Conservation (phyloP, 768 basidiomycete genomes). For the Jaapia argillacea region DNA sequence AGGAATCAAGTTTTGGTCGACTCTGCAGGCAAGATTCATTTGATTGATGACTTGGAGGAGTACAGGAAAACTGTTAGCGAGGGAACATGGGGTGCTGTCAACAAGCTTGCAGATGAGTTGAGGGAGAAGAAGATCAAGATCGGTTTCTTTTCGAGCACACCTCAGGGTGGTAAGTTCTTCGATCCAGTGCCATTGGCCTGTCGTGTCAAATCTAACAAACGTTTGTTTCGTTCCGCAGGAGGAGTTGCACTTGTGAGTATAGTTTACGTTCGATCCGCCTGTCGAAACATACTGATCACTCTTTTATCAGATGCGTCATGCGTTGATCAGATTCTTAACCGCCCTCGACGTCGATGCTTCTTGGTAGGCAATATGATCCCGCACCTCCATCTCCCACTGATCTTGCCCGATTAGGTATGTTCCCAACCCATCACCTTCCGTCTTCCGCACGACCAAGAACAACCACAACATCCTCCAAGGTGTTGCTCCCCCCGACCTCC, state of each 20-base stretch:
- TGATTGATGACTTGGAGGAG: conserved; percentile 74
- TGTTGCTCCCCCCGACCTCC: conserved; percentile 69
- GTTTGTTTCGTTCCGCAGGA: too few relatives aligned
- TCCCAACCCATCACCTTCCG: conserved; percentile 78
- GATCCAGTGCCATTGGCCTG: neutral
- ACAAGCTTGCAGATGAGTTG: conserved; percentile 75
- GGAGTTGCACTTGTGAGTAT: conserved; percentile 82
- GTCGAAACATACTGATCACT: conserved; percentile 15
- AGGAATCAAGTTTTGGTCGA: conserved; percentile 87
- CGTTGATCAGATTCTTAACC: conserved; percentile 77
- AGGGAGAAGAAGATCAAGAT: conserved; percentile 83
- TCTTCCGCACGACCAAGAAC: conserved; percentile 93
- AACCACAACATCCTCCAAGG: conserved; percentile 95
- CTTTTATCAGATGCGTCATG: conserved; percentile 74
- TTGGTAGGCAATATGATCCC: conserved; percentile 48
- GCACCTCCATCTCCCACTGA: neutral
- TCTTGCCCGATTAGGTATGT: conserved; percentile 50
- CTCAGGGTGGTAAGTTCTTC: conserved; percentile 66
- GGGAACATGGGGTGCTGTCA: conserved; percentile 75
- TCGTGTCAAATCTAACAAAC: too few relatives aligned
- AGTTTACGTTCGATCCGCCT: conserved; percentile 8
- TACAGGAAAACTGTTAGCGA: conserved; percentile 64
- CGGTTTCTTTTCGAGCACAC: conserved; percentile 91
- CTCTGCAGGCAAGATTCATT: conserved; percentile 75
- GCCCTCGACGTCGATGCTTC: conserved; percentile 72